A percentile compares a stretch with the other conserved stretches of the same genome.
phyloP scores from a whole-genome alignment of 2,329 filamentous ascomycete species.

The Xylaria sp. region DNA sequence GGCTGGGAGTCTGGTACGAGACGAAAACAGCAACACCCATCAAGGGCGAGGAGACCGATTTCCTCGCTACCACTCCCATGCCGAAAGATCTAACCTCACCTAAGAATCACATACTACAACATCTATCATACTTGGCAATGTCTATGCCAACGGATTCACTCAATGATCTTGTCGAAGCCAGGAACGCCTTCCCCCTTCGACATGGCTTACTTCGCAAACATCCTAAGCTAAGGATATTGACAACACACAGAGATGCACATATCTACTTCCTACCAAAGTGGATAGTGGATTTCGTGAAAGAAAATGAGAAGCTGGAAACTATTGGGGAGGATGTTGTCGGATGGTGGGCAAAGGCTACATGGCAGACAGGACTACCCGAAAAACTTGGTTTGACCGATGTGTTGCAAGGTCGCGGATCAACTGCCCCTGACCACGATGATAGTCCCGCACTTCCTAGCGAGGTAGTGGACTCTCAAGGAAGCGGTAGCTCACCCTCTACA shows the following conservation, averaged over 20 bases:
- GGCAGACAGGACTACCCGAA: conserved; percentile 80
- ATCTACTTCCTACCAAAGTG: conserved; percentile 94
- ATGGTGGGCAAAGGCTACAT: conserved; percentile 94
- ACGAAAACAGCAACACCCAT: conserved; percentile 76
- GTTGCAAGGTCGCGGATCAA: conserved; percentile 56
- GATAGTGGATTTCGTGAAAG: conserved; percentile 82
- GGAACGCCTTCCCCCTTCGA: conserved; percentile 74
- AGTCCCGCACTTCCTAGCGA: conserved; percentile 23
- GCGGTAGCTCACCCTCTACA: conserved; percentile 30
- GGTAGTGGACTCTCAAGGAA: conserved; percentile 29
- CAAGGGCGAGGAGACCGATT: conserved; percentile 93
- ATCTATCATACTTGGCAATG: conserved; percentile 80
- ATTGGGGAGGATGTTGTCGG: conserved; percentile 91
- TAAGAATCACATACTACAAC: conserved; percentile 67
- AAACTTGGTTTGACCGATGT: conserved; percentile 77
- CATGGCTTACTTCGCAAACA: conserved; percentile 78
- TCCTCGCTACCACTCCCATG: conserved; percentile 78
- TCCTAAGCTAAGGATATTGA: conserved; percentile 78
- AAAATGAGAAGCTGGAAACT: conserved; percentile 82
- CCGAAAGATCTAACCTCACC: conserved; percentile 62
- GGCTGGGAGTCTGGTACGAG: conserved; percentile 88
- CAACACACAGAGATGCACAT: conserved; percentile 86
- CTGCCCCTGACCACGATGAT: conserved; percentile 38
- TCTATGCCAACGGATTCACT: conserved; percentile 88
- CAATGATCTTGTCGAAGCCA: conserved; percentile 80